These are phyloP conservation scores for Vitis vinifera DNA, from an alignment of 164 flowering plant species.

Conservation along the genomic window ASM3070453v1 NC_081807.1:1866001-1866500, in stretches of 20 bases:
- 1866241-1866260: constrained; percentile 2
- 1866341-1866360: constrained; percentile 12
- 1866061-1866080: constrained; percentile 24
- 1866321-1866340: constrained; percentile 6
- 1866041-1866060: constrained; percentile 8
- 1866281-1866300: constrained; percentile 24
- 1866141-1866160: constrained; percentile 5
- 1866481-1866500: constrained; percentile 13
- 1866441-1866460: background rate
- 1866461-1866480: background rate
- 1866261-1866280: constrained; percentile 4
- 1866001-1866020: too few relatives aligned
- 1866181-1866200: background rate
- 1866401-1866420: constrained; percentile 8
- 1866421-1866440: constrained; percentile 7
- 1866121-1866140: constrained; percentile 2
- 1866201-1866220: constrained; percentile 3
- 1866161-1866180: background rate
- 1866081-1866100: constrained; percentile 3
- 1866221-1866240: constrained; percentile 1
- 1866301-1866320: constrained; percentile 22
- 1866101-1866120: constrained; percentile 7
- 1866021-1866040: background rate
- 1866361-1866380: constrained; percentile 3
- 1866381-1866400: constrained; percentile 8